Evolutionary conservation across 2,329 filamentous ascomycete species (phyloP), one percentile per base, ranked within the genome.

Genomic region (Xylogone sp.): DNA sequence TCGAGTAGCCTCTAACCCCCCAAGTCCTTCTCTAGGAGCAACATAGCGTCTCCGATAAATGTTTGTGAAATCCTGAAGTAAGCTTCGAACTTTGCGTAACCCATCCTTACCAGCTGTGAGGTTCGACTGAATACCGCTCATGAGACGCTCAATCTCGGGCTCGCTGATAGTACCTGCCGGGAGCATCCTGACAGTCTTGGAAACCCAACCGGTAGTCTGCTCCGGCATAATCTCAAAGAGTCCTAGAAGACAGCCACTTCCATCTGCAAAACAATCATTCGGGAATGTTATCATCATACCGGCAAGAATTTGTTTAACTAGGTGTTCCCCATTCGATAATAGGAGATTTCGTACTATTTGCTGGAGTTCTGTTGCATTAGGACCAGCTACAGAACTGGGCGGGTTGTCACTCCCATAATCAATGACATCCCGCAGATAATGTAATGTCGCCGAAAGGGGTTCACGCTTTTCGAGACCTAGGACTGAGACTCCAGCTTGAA

Each of bases 251-350:
- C 96, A 90, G 3, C 91, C 92, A 46, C 90, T 96, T 16, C 91
- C 92, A 66, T 99, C 94, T 0, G 92, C 86, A 65, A 97, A 96
- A 71, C 92, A 97, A 68, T 97, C 94, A 43, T 89, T 83, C 0
- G 94, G 95, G 72, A 99, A 99, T 0, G 88, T 95, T 68, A 97
- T 97, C 93, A 99, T 97, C 92, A 99, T 96, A 54, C 94, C 94
- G 1, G 92, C 94, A 74, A 99, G 79, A 52, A 96, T 86, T 57
- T 92, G 88, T 70, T 96, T 93, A 7, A 94, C 86, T 22, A 99
- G 76, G 51, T 83, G 74, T 63, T 90, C 86, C 34, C 94, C 91
- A 57, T 91, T 84, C 1, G 77, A 73, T 2, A 78, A 58, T 21
- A 96, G 73, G 48, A 97, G 78, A 54, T 82, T 78, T 68, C 87